A percentile compares a stretch with the other conserved stretches of the same genome.
Evolutionary conservation across 2,329 filamentous ascomycete species (phyloP).

Genomic region (Curvularia verruculosa): DNA sequence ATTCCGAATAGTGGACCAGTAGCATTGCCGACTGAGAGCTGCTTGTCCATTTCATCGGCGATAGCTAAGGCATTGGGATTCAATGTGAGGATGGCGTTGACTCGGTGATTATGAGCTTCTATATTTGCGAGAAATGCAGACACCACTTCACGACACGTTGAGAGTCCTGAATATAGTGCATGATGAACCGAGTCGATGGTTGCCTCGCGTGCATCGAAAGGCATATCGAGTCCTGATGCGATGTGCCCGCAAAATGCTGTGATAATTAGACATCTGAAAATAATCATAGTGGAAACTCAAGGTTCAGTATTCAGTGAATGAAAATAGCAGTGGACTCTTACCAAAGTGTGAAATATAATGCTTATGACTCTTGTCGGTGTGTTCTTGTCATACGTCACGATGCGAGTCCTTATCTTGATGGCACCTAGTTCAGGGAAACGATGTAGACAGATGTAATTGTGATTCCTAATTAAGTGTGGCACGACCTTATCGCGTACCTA

Average conservation of each 20-base stretch:
- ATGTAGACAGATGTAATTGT: conserved; percentile 14
- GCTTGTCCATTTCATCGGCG: conserved; percentile 59
- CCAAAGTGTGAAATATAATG: not conserved
- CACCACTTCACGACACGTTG: conserved; percentile 62
- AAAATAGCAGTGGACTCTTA: not conserved
- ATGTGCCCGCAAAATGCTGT: conserved; percentile 17
- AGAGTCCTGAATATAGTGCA: conserved; percentile 59
- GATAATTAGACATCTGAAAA: not conserved
- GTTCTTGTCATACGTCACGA: conserved; percentile 3
- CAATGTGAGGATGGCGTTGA: conserved; percentile 64
- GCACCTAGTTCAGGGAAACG: not conserved
- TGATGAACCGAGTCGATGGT: conserved; percentile 64
- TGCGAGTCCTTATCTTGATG: conserved; percentile 13
- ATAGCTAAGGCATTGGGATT: conserved; percentile 56
- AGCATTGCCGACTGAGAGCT: conserved; percentile 56
- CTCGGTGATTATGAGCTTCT: conserved; percentile 60
- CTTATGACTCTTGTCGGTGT: not conserved
- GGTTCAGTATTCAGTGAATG: not conserved
- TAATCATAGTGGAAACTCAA: conserved; percentile 13
- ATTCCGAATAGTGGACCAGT: conserved; percentile 64
- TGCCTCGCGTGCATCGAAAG: conserved; percentile 62
- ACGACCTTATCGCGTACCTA: conserved; percentile 24
- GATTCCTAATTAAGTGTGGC: conserved; percentile 19
- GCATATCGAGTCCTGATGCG: conserved; percentile 33
- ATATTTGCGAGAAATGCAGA: conserved; percentile 64